Evolutionary conservation across 331 rosid species (phyloP).

Genomic region (Arachis monticola): DNA sequence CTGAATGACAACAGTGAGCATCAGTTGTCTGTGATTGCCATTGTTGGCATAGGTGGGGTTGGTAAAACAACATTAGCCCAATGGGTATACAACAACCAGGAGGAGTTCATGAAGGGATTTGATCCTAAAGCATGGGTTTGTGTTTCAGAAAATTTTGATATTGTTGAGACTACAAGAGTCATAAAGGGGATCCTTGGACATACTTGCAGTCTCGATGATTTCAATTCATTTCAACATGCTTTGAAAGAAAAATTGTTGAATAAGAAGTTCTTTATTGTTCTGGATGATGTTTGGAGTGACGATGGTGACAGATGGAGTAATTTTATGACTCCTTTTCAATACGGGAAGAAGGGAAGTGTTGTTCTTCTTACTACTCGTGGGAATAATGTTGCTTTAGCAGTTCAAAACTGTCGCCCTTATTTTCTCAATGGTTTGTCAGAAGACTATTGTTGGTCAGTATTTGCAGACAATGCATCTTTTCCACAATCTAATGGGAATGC

Average conservation of each 20-base stretch:
- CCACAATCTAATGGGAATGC: background rate
- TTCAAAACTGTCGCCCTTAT: background rate
- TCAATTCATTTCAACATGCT: background rate
- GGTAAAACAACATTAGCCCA: slow-evolving; percentile 40
- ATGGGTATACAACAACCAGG: slow-evolving; percentile 28
- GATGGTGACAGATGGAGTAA: too few species aligned
- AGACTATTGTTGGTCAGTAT: background rate
- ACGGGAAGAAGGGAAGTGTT: too few species aligned
- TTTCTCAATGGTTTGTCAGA: background rate
- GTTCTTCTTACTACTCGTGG: too few species aligned
- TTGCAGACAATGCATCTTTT: background rate
- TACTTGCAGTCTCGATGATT: background rate
- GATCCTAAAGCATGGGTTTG: slow-evolving; percentile 11
- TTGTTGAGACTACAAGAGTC: slow-evolving; percentile 17
- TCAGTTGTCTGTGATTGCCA: slow-evolving; percentile 25
- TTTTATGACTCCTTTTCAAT: too few species aligned
- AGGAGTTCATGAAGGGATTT: slow-evolving; percentile 5
- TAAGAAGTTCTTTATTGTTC: too few species aligned
- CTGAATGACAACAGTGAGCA: background rate
- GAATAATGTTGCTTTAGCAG: background rate
- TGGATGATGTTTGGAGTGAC: too few species aligned
- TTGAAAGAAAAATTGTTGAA: too few species aligned
- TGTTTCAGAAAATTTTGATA: slow-evolving; percentile 10
- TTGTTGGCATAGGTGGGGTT: background rate
- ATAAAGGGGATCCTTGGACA: background rate